A percentile compares a stretch with the other conserved stretches of the same genome.
These are phyloP conservation scores for Geoglossum cookeanum DNA, from an alignment of 2,329 filamentous ascomycete species.

Conservation along the genomic window DNA sequence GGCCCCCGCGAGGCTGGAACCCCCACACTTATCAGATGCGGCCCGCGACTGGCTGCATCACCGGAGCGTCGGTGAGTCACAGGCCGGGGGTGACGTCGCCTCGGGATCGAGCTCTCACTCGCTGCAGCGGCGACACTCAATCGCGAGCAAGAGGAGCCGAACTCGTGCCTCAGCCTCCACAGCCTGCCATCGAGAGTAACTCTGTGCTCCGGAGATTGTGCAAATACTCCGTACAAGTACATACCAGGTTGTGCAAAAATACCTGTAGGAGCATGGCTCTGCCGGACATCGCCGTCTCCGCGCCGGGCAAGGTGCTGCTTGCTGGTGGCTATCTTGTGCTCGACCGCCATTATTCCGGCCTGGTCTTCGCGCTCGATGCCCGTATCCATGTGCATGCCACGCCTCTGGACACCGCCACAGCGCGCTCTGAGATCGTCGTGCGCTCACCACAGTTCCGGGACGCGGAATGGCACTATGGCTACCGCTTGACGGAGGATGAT, in stretches of 20 bases:
- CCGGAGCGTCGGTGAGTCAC: background rate
- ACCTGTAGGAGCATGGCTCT: background rate
- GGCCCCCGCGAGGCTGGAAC: background rate
- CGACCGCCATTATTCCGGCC: slow-evolving; percentile 65
- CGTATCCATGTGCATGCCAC: slow-evolving; percentile 33
- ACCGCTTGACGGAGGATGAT: slow-evolving; percentile 46
- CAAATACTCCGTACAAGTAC: too few species aligned
- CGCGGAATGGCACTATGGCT: slow-evolving; percentile 75
- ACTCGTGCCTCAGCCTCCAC: too few species aligned
- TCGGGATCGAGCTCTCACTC: background rate
- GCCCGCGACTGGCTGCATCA: background rate
- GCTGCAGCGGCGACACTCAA: too few species aligned
- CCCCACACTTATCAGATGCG: background rate
- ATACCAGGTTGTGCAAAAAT: background rate
- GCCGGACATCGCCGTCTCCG: slow-evolving; percentile 46
- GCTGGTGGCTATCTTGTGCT: slow-evolving; percentile 91
- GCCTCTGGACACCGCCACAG: slow-evolving; percentile 26
- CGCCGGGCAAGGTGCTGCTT: slow-evolving; percentile 87
- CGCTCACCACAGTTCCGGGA: slow-evolving; percentile 79
- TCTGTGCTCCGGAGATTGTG: too few species aligned
- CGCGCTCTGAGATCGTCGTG: slow-evolving; percentile 55
- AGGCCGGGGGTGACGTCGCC: background rate
- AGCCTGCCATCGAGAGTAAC: background rate
- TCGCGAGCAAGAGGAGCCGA: too few species aligned
- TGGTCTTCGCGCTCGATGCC: slow-evolving; percentile 45